Evolutionary conservation across 179 eudicot species (phyloP).

Genomic region (Camellia oleifera): DNA sequence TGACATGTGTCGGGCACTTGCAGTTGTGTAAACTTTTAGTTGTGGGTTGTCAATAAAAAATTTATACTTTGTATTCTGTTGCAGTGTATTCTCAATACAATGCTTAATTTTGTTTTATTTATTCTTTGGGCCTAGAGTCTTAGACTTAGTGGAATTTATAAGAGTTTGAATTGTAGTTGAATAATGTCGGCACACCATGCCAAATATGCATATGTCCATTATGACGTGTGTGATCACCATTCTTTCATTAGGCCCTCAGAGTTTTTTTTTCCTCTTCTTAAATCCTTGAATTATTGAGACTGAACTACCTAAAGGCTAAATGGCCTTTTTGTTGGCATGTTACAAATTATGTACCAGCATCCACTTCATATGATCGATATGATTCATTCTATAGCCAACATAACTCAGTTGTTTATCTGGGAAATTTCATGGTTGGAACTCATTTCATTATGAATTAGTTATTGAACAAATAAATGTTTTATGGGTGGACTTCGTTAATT

Average conservation of each 20-base stretch:
- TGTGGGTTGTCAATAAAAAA: no score
- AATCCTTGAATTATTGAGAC: neutral
- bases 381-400: neutral
- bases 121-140: neutral
- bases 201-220: neutral
- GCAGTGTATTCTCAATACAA: neutral
- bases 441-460: neutral
- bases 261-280: no score
- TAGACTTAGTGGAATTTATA: constrained; percentile 9
- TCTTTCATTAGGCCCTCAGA: neutral
- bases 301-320: neutral
- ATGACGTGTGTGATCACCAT: neutral
- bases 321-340: neutral
- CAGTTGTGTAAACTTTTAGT: no score
- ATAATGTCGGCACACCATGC: neutral
- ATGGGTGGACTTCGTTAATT: neutral
- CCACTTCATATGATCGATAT: neutral
- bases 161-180: neutral
- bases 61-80: no score
- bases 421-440: neutral
- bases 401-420: neutral
- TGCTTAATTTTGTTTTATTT: neutral
- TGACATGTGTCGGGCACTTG: constrained; percentile 10
- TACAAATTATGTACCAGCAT: neutral
- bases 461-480: neutral